Evolutionary conservation across 495 filamentous ascomycete species (phyloP).

Genomic region (Cetradonia linearis): DNA sequence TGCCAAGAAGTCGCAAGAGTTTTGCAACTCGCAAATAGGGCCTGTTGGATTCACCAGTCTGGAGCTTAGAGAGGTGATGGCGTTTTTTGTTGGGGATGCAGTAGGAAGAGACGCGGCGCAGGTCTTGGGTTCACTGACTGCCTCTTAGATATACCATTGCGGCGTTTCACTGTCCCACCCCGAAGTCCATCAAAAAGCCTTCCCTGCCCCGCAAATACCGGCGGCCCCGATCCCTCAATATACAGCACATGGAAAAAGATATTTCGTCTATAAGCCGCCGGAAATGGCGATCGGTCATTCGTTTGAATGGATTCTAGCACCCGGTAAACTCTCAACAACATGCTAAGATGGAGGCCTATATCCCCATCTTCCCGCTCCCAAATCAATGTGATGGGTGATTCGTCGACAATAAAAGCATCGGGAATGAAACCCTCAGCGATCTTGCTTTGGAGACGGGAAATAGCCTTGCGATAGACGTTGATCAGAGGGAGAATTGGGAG

Average conservation of each 20-base stretch:
- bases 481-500: not conserved
- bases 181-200: too few relatives aligned
- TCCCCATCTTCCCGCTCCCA: not conserved
- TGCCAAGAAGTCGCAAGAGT: too few relatives aligned
- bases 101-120: too few relatives aligned
- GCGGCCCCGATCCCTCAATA: too few relatives aligned
- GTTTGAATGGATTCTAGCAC: not conserved
- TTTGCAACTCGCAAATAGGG: too few relatives aligned
- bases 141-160: too few relatives aligned
- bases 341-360: not conserved
- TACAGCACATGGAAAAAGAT: not conserved
- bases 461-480: not conserved
- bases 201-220: too few relatives aligned
- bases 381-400: not conserved
- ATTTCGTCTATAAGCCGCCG: not conserved
- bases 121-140: too few relatives aligned
- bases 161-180: too few relatives aligned
- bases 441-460: not conserved
- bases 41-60: too few relatives aligned
- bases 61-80: too few relatives aligned
- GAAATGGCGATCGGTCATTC: not conserved
- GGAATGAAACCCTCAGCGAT: not conserved
- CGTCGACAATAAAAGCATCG: accelerated
- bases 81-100: too few relatives aligned
- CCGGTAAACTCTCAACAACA: not conserved